Evolutionary conservation across 2,329 filamentous ascomycete species (phyloP).

Genomic region (Pseudogymnoascus sp.): DNA sequence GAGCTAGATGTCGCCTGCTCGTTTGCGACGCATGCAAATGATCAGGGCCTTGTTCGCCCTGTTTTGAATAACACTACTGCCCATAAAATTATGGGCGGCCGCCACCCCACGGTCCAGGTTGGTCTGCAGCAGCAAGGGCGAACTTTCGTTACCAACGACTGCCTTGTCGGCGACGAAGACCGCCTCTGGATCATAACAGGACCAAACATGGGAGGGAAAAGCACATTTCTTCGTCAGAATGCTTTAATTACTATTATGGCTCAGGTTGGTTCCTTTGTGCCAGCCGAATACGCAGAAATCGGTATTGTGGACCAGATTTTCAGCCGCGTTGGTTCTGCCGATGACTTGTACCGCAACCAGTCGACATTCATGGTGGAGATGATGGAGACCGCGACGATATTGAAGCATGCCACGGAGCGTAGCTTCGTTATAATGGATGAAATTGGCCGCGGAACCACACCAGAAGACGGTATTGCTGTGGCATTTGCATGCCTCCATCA

Average conservation of each 20-base stretch:
- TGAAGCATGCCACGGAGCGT: slow-evolving; percentile 71
- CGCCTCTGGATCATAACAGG: slow-evolving; percentile 61
- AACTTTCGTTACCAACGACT: slow-evolving; percentile 79
- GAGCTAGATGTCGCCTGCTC: slow-evolving; percentile 86
- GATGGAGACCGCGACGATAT: slow-evolving; percentile 87
- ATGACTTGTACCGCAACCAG: slow-evolving; percentile 89
- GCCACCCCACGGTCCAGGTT: slow-evolving; percentile 86
- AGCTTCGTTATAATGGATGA: slow-evolving; percentile 99
- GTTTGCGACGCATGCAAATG: slow-evolving; percentile 69
- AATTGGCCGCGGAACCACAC: slow-evolving; percentile 87
- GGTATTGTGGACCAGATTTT: slow-evolving; percentile 95
- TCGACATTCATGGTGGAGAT: slow-evolving; percentile 99
- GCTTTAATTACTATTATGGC: slow-evolving; percentile 89
- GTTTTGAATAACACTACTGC: slow-evolving; percentile 54
- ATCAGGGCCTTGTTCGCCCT: slow-evolving; percentile 67
- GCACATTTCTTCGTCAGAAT: slow-evolving; percentile 91
- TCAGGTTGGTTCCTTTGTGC: slow-evolving; percentile 87
- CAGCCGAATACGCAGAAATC: slow-evolving; percentile 75
- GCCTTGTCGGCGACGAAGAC: slow-evolving; percentile 63
- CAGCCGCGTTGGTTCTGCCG: slow-evolving; percentile 84
- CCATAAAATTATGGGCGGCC: slow-evolving; percentile 74
- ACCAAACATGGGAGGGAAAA: slow-evolving; percentile 99
- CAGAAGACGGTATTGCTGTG: slow-evolving; percentile 82
- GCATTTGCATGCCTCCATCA: slow-evolving; percentile 84
- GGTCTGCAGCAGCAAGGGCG: slow-evolving; percentile 73